Evolutionary conservation across 176 grass and related monocot species (phyloP).

Genomic region (Rhipidocladum racemiflorum): DNA sequence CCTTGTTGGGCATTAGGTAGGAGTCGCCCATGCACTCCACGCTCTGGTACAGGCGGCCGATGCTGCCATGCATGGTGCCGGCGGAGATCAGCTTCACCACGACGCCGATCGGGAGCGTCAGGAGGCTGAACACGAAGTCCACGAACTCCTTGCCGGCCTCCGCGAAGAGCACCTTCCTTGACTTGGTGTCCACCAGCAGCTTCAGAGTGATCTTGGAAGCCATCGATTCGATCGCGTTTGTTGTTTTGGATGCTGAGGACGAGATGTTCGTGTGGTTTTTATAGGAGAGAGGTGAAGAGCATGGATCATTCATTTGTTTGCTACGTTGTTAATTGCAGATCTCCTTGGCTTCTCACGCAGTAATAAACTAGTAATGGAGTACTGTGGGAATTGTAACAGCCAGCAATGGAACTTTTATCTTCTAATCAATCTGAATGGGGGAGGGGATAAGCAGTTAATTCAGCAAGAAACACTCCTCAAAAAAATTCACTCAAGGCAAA

Average conservation of each 20-base stretch:
- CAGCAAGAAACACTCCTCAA: background rate
- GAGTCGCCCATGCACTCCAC: slow-evolving; percentile 3
- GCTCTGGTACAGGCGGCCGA: slow-evolving; percentile 44
- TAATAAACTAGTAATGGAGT: background rate
- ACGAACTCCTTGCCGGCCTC: slow-evolving; percentile 50
- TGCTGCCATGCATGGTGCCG: slow-evolving; percentile 36
- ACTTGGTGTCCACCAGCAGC: slow-evolving; percentile 38
- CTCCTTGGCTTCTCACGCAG: background rate
- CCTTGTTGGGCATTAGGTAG: slow-evolving; percentile 13
- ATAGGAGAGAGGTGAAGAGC: slow-evolving; percentile 2
- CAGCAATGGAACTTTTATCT: background rate
- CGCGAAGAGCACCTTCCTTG: slow-evolving; percentile 34
- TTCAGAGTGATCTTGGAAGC: slow-evolving; percentile 34
- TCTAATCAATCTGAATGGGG: background rate
- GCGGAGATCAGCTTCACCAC: slow-evolving; percentile 34
- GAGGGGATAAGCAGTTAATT: background rate
- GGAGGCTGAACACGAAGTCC: slow-evolving; percentile 49
- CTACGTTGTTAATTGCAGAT: background rate
- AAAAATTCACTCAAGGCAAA: too few relatives aligned
- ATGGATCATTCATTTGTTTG: background rate
- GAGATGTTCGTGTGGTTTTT: background rate
- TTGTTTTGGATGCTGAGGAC: background rate
- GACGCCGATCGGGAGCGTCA: slow-evolving; percentile 38
- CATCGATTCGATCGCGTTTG: background rate
- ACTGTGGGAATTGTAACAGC: background rate